A percentile compares a stretch with the other conserved stretches of the same genome.
These are phyloP conservation scores for Cinchona pubescens DNA, from an alignment of 257 asterid species.

Conservation along the genomic window DNA sequence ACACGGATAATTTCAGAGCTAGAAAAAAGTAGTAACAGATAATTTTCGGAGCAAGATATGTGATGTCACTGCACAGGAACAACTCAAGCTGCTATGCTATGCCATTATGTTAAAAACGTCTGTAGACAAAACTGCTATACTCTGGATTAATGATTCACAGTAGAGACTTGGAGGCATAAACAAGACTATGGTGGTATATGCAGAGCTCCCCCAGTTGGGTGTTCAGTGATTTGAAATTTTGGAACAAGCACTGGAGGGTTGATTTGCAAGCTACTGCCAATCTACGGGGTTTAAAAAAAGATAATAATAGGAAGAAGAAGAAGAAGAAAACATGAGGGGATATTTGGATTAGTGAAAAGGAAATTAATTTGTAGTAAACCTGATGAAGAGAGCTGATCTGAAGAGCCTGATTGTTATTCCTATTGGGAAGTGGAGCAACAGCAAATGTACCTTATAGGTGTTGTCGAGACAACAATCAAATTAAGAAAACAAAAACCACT, in stretches of 20 bases:
- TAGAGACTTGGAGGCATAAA: not conserved
- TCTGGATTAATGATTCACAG: too few relatives aligned
- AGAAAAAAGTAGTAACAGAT: not conserved
- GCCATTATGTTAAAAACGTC: not conserved
- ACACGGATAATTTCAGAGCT: not conserved
- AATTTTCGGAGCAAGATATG: not conserved
- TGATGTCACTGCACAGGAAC: too few relatives aligned
- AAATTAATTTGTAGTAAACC: too few relatives aligned
- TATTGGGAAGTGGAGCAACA: conserved; percentile 75
- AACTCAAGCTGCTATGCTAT: not conserved
- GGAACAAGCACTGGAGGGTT: not conserved
- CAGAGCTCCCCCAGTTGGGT: not conserved
- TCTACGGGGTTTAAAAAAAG: not conserved
- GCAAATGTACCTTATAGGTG: conserved; percentile 79
- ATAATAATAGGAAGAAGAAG: too few relatives aligned
- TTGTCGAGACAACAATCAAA: conserved; percentile 35
- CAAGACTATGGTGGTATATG: not conserved
- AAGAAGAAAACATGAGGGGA: too few relatives aligned
- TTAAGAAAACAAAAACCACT: not conserved
- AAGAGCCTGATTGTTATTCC: too few relatives aligned
- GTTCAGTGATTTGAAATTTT: not conserved
- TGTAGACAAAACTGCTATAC: not conserved
- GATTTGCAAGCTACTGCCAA: not conserved
- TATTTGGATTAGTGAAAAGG: too few relatives aligned
- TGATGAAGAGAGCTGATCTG: too few relatives aligned